Base-by-base conservation (phyloP, 306 rosid genomes). In the Myrica gale region DNA sequence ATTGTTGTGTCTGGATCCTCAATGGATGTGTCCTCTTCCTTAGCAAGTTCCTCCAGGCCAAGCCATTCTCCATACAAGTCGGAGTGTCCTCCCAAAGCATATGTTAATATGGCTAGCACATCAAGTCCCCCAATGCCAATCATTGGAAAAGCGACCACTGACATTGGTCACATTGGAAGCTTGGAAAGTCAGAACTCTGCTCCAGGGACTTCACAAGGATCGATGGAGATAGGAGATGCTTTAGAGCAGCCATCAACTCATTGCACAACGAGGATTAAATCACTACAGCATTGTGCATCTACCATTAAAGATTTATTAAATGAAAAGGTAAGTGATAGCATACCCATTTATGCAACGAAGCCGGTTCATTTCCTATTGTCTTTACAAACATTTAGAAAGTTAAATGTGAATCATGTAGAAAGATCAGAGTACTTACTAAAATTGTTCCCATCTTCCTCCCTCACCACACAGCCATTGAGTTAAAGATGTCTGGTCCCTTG, bases 1-100 rank as follows among this genome's bases (percentile, higher is more conserved):
- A 98, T 96, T 79, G 87, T 96, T 60, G 99, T 96, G 68, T 87
- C 92, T 76, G 99, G 97, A 10, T 89, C 91, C 71, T 89, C 96
- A 43, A 76, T 89, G 75, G 98, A 96, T 68, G 82, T 78, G 78
- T 81, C 97, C 20, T 88, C 91, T 62, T 75, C 93, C 80, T 90
- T 89, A 2, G 87, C 88, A 73, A 77, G 83, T 84, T 80, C 86
- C 74, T 81, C 89, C 72, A 90, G 82, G 84, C 92, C 83, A 23
- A 79, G 89, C 83, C 91, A 76, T 86, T 90, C 86, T 76, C 76
- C 75, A 72, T 70, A 68, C 82, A 85, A 76, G 82, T 78, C 90
- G 76, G 90, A 87, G 79, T 82, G 90, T 82, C 83, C 82, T 15
- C 85, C 84, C 8, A 87, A 81, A 70, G 85, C 84, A 77, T 84